These are phyloP conservation scores for Solanum pennellii DNA, from an alignment of 257 asterid genomes.

Conservation along the genomic window DNA sequence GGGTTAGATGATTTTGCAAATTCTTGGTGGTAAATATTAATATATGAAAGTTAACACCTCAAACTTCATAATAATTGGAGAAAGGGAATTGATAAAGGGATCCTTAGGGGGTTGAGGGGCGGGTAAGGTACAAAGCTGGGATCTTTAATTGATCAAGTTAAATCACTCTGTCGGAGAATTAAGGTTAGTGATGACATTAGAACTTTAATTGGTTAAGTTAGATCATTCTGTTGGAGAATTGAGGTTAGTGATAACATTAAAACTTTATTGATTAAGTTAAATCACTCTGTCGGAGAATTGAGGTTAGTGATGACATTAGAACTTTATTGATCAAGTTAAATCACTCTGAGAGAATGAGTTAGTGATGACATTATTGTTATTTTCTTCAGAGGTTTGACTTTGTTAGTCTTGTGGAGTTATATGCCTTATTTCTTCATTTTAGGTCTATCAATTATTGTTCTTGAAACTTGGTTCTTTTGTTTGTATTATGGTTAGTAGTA, in stretches of 20 bases:
- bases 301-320: neutral
- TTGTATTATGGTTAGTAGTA: neutral
- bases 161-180: neutral
- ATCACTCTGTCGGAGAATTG: neutral
- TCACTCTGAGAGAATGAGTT: neutral
- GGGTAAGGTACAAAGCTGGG: neutral
- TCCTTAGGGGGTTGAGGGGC: neutral
- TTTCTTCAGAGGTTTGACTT: neutral
- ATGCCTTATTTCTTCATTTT: neutral
- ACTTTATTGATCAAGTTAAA: neutral
- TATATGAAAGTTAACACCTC: neutral
- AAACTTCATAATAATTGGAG: neutral
- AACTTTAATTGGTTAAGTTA: neutral
- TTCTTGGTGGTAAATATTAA: neutral
- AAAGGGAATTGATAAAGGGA: neutral
- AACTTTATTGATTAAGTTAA: neutral
- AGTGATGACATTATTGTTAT: neutral
- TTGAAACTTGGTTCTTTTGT: neutral
- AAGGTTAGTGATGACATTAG: neutral
- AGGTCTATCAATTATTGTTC: neutral
- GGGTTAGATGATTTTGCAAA: neutral
- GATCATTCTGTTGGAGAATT: neutral
- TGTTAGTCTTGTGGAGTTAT: neutral
- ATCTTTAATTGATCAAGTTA: neutral
- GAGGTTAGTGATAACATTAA: neutral